Conservation (phyloP, 805 yeast species). For the Myxozyma nipponensis region DNA sequence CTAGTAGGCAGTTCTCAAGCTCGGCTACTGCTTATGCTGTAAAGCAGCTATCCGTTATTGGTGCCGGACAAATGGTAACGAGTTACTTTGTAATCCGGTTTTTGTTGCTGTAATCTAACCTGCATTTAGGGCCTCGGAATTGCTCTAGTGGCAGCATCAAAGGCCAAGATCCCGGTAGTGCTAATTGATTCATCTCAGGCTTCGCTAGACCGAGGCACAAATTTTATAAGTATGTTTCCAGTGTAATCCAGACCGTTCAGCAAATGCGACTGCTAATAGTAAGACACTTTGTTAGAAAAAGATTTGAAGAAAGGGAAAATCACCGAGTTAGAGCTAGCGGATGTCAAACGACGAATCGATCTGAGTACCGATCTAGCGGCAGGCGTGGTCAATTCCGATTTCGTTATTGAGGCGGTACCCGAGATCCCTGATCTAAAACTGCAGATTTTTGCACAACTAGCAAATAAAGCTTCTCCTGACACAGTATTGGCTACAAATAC, state of each 20-base stretch:
- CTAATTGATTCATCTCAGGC: constrained; percentile 37
- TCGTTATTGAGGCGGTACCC: constrained; percentile 45
- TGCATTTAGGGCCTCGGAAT: constrained; percentile 40
- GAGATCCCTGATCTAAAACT: constrained; percentile 40
- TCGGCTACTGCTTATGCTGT: constrained; percentile 5
- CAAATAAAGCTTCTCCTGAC: constrained; percentile 31
- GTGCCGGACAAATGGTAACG: constrained; percentile 44
- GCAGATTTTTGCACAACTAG: constrained; percentile 38
- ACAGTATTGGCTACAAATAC: constrained; percentile 43
- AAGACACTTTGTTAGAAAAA: constrained; percentile 38
- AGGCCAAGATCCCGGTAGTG: constrained; percentile 39
- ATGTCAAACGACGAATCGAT: constrained; percentile 32
- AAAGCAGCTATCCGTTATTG: constrained; percentile 38
- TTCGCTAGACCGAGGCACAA: constrained; percentile 36
- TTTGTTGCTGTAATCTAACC: not conserved
- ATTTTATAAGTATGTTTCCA: constrained; percentile 31
- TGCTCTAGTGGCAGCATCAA: constrained; percentile 43
- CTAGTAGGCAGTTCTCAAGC: not conserved
- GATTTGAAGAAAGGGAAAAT: constrained; percentile 40
- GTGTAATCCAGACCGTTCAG: not conserved
- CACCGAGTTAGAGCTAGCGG: constrained; percentile 34
- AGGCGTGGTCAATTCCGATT: constrained; percentile 36
- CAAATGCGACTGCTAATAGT: not conserved
- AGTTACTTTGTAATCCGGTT: not conserved
- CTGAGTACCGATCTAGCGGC: constrained; percentile 27